Evolutionary conservation across 306 rosid genomes (phyloP).

Genomic region (Vigna radiata): DNA sequence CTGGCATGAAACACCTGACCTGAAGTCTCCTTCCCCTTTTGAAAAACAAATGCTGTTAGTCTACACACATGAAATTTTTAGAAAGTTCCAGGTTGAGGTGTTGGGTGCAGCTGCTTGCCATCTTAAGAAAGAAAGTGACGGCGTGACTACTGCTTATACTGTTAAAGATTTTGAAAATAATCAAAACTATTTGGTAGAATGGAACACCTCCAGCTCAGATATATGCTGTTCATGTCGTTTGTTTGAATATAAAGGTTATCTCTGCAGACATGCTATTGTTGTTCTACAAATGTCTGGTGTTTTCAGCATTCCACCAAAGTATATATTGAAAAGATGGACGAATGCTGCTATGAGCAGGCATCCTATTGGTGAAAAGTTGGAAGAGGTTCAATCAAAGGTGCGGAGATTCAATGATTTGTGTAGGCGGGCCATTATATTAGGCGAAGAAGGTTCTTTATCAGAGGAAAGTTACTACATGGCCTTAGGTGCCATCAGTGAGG

Average conservation of each 20-base stretch:
- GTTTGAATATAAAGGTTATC: slow-evolving; percentile 68
- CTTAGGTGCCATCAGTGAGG: slow-evolving; percentile 55
- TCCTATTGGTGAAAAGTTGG: slow-evolving; percentile 62
- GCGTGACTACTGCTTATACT: slow-evolving; percentile 43
- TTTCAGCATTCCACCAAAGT: slow-evolving; percentile 64
- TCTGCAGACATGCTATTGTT: slow-evolving; percentile 66
- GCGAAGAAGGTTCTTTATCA: slow-evolving; percentile 71
- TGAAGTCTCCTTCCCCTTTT: slow-evolving; percentile 71
- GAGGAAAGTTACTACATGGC: slow-evolving; percentile 65
- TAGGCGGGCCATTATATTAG: slow-evolving; percentile 70
- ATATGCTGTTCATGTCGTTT: slow-evolving; percentile 66
- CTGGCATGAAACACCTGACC: slow-evolving; percentile 72
- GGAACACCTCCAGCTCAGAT: slow-evolving; percentile 63
- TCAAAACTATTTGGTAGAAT: slow-evolving; percentile 60
- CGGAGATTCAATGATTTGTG: slow-evolving; percentile 66
- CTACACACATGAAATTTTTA: slow-evolving; percentile 63
- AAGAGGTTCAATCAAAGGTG: slow-evolving; percentile 67
- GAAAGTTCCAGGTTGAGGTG: slow-evolving; percentile 64
- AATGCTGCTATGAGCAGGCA: slow-evolving; percentile 72
- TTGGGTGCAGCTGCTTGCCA: slow-evolving; percentile 75
- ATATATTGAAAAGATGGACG: slow-evolving; percentile 66
- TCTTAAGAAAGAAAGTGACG: slow-evolving; percentile 65
- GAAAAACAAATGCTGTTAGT: slow-evolving; percentile 60
- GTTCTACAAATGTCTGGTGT: slow-evolving; percentile 75
- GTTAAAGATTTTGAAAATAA: slow-evolving; percentile 63